Evolutionary conservation across 2,329 filamentous ascomycete species (phyloP).

Genomic region (Ascochyta fabae): DNA sequence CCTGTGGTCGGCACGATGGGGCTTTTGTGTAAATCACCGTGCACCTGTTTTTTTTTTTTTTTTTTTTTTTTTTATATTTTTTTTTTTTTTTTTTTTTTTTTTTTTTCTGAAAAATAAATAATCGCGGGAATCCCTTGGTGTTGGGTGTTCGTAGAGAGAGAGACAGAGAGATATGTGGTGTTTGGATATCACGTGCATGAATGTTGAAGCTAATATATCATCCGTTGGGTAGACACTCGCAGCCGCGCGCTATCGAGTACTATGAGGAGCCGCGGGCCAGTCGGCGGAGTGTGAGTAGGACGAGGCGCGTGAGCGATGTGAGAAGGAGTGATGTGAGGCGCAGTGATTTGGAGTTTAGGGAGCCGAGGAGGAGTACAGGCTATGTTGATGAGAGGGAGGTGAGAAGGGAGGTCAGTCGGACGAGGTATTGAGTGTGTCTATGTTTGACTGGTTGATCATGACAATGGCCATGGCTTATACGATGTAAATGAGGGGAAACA

Average conservation of each 20-base stretch:
- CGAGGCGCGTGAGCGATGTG: conserved; percentile 33
- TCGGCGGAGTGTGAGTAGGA: conserved; percentile 35
- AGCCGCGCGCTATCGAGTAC: conserved; percentile 37
- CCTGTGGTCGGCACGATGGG: no score
- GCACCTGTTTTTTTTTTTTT: no score
- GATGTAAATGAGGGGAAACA: neutral
- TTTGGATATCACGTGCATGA: no score
- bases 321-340: conserved; percentile 19
- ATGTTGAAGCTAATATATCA: neutral
- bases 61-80: no score
- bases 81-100: no score
- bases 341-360: conserved; percentile 20
- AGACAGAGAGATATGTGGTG: no score
- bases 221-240: conserved; percentile 15
- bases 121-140: no score
- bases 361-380: conserved; percentile 29
- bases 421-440: conserved; percentile 25
- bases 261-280: conserved; percentile 37
- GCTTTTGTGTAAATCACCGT: no score
- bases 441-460: neutral
- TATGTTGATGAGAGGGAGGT: conserved; percentile 36
- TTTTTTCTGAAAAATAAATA: neutral
- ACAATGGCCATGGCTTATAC: neutral
- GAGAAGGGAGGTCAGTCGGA: conserved; percentile 40
- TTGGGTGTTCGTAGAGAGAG: no score